Evolutionary conservation across 192 early-diverging fungal species (phyloP).

Genomic region (Entophlyctis helioformis): DNA sequence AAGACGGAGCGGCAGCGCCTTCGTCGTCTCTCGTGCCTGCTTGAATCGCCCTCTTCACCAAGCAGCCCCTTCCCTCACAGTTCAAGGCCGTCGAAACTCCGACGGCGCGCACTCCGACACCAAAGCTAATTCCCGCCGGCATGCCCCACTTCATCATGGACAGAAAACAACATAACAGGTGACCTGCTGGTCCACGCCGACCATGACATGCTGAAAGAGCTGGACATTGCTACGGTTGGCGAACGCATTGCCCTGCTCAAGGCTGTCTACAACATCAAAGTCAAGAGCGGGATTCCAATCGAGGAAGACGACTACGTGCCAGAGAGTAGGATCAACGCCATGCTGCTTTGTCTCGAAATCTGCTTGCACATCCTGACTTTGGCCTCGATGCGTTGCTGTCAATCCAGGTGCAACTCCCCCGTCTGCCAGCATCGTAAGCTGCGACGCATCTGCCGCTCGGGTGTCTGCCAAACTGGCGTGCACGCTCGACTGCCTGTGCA

Average conservation of each 20-base stretch:
- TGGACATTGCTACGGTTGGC: slow-evolving; percentile 76
- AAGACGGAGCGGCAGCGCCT: background rate
- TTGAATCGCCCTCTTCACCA: too few species aligned
- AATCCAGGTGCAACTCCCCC: too few species aligned
- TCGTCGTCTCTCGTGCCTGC: background rate
- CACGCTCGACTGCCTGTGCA: too few species aligned
- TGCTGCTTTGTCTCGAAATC: too few species aligned
- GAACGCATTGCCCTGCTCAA: slow-evolving; percentile 81
- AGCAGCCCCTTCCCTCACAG: too few species aligned
- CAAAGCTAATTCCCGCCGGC: background rate
- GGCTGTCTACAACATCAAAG: slow-evolving; percentile 75
- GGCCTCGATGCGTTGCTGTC: too few species aligned
- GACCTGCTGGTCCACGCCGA: slow-evolving; percentile 78
- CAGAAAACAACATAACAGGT: slow-evolving; percentile 84
- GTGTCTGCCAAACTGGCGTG: too few species aligned
- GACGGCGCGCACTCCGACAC: too few species aligned
- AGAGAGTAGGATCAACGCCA: slow-evolving; percentile 5
- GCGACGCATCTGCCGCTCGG: too few species aligned
- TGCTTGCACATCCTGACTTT: too few species aligned
- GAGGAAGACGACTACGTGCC: slow-evolving; percentile 76
- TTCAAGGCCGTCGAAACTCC: too few species aligned
- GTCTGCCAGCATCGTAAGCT: too few species aligned
- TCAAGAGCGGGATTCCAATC: slow-evolving; percentile 63
- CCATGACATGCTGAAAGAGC: slow-evolving; percentile 81
- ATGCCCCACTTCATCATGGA: background rate